Evolutionary conservation across 2,329 filamentous ascomycete genomes (phyloP), one percentile per base, ranked within the genome.

Genomic region (Hypoxylon sp.): DNA sequence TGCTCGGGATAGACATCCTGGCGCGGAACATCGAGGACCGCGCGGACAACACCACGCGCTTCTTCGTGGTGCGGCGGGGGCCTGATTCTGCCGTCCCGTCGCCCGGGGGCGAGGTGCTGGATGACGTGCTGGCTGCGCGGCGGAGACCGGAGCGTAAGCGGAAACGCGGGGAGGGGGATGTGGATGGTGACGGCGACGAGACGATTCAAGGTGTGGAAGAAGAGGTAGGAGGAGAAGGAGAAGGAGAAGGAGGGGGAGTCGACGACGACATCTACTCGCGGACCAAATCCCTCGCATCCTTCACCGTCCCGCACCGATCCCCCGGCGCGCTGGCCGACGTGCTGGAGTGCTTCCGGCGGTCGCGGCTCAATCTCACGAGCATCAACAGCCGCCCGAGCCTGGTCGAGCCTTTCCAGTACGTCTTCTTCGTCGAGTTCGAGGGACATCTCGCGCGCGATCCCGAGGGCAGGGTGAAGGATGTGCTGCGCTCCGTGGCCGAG

Each of bases 401-500:
- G 3, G 26, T 32, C 12, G 43, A 37, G 61, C 84, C 88, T 13
- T 97, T 96, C 83, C 86, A 95, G 69, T 97, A 97, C 73, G 82
- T 97, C 26, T 97, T 97, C 74, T 92, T 97, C 67, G 86, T 97
- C 20, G 93, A 97, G 76, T 91, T 96, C 63, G 82, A 88, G 68
- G 87, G 88, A 1, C 79, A 83, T 68, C 74, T 73, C 60, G 63
- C 69, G 47, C 69, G 73, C 37, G 83, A 83, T 62, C 75, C 77
- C 2, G 76, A 79, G 42, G 80, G 78, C 3, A 76, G 77, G 54
- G 86, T 91, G 11, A 78, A 81, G 51, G 72, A 71, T 15, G 87
- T 84, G 17, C 70, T 92, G 67, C 74, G 73, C 40, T 80, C 80
- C 57, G 75, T 91, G 59, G 73, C 72, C 1, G 68, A 67, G 20